Conservation (phyloP, 495 filamentous ascomycete species). For the Aspergillus taichungensis region DNA sequence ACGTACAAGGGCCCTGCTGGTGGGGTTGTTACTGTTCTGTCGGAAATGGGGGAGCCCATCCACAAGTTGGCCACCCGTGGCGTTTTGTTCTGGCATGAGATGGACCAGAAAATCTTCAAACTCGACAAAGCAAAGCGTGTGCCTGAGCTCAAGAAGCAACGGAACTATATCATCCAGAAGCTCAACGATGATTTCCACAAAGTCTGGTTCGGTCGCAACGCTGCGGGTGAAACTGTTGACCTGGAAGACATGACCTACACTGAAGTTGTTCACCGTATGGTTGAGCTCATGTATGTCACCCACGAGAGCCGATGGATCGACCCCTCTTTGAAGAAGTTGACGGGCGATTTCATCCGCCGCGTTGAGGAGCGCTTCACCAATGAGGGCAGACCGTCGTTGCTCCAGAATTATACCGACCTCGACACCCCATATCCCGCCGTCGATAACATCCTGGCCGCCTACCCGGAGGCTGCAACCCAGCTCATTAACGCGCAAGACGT, state of each 20-base stretch:
- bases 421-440: slow-evolving; percentile 69
- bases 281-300: slow-evolving; percentile 92
- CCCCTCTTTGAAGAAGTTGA: slow-evolving; percentile 66
- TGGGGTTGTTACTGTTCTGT: slow-evolving; percentile 92
- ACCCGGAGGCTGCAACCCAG: slow-evolving; percentile 78
- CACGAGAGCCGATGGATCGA: slow-evolving; percentile 95
- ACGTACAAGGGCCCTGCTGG: slow-evolving; percentile 89
- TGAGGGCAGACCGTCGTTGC: slow-evolving; percentile 59
- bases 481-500: slow-evolving; percentile 96
- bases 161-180: slow-evolving; percentile 93
- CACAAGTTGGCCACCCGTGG: slow-evolving; percentile 95
- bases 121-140: slow-evolving; percentile 91
- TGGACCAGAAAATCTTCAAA: slow-evolving; percentile 96
- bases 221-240: slow-evolving; percentile 67
- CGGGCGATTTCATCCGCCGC: slow-evolving; percentile 90
- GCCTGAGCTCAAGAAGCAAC: slow-evolving; percentile 82
- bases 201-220: slow-evolving; percentile 94
- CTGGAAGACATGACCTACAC: slow-evolving; percentile 97
- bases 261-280: slow-evolving; percentile 88
- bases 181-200: slow-evolving; percentile 98
- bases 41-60: slow-evolving; percentile 98
- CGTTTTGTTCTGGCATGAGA: slow-evolving; percentile 93
- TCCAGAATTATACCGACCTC: slow-evolving; percentile 85
- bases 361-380: slow-evolving; percentile 84
- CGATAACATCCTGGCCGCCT: slow-evolving; percentile 68